These are phyloP conservation scores for Amanita jacksonii DNA, from an alignment of 768 basidiomycete species.

Conservation along the genomic window DNA sequence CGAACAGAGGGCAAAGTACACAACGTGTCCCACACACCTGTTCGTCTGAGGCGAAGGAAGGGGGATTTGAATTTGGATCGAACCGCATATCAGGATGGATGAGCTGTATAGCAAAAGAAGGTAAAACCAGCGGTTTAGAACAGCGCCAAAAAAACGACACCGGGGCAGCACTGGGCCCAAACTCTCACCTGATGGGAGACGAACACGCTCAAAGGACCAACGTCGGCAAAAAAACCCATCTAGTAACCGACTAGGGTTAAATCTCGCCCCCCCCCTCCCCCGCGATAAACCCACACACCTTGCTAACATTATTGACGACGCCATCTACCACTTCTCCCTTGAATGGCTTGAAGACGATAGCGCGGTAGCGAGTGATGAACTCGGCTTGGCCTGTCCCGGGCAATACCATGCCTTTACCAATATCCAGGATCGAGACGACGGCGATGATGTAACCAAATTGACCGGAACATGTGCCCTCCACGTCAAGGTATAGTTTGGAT, in stretches of 20 bases:
- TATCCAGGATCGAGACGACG: slow-evolving; percentile 83
- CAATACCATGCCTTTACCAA: slow-evolving; percentile 87
- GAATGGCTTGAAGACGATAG: slow-evolving; percentile 99
- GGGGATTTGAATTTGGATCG: slow-evolving; percentile 95
- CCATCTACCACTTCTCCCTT: slow-evolving; percentile 98
- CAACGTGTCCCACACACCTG: slow-evolving; percentile 37
- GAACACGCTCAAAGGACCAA: slow-evolving; percentile 90
- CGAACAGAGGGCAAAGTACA: neutral
- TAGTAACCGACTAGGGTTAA: slow-evolving; percentile 22
- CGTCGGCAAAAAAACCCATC: slow-evolving; percentile 99
- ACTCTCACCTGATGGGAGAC: slow-evolving; percentile 84
- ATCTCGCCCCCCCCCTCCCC: neutral
- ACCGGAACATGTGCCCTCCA: slow-evolving; percentile 95
- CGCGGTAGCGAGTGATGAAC: slow-evolving; percentile 89
- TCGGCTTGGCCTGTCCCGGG: slow-evolving; percentile 92
- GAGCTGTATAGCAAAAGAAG: slow-evolving; percentile 40
- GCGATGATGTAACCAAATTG: slow-evolving; percentile 93
- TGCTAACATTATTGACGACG: slow-evolving; percentile 90
- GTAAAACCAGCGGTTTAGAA: neutral
- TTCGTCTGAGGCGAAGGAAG: slow-evolving; percentile 87
- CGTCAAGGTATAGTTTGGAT: slow-evolving; percentile 89
- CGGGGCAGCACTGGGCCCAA: no score
- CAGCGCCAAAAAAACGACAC: no score
- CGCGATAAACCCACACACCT: slow-evolving; percentile 36
- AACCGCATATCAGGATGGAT: slow-evolving; percentile 92